A percentile compares a stretch with the other conserved stretches of the same genome.
Evolutionary conservation across 441 rosid genomes (phyloP).

Genomic region (Biscutella auriculata): DNA sequence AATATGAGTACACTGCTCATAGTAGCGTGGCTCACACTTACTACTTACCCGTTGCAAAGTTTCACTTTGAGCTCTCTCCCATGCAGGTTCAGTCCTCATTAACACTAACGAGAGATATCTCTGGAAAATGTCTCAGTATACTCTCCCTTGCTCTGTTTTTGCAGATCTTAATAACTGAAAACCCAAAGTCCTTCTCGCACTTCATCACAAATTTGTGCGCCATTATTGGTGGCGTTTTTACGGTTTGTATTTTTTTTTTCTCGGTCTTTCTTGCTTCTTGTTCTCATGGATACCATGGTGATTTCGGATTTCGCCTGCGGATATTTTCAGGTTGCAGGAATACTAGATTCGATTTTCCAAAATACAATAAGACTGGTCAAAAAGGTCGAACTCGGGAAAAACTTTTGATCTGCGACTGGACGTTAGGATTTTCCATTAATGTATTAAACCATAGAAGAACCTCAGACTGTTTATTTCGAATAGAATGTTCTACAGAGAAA

Average conservation of each 20-base stretch:
- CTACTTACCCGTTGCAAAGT: constrained; percentile 75
- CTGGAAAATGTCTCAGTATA: not conserved
- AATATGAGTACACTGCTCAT: constrained; percentile 92
- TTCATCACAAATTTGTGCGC: constrained; percentile 94
- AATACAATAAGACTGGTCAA: constrained; percentile 75
- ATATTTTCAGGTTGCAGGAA: constrained; percentile 84
- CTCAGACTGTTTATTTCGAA: not conserved
- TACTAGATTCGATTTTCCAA: constrained; percentile 75
- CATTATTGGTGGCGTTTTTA: constrained; percentile 95
- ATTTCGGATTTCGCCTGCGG: not conserved
- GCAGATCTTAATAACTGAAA: constrained; percentile 82
- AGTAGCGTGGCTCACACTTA: constrained; percentile 71
- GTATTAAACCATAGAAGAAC: constrained; percentile 26
- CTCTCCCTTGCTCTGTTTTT: not conserved
- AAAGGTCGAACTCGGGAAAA: constrained; percentile 87
- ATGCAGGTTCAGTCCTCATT: constrained; percentile 66
- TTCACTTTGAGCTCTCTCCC: constrained; percentile 95
- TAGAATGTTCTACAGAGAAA: constrained; percentile 13
- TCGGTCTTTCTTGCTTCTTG: not conserved
- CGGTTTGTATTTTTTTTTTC: constrained; percentile 44
- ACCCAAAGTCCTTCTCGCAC: constrained; percentile 77
- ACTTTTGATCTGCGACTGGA: constrained; percentile 38
- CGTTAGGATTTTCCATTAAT: constrained; percentile 13
- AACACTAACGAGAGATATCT: not conserved
- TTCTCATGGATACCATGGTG: not conserved